phyloP scores from a whole-genome alignment of 768 basidiomycete species.

The Xanthoconium purpureum region DNA sequence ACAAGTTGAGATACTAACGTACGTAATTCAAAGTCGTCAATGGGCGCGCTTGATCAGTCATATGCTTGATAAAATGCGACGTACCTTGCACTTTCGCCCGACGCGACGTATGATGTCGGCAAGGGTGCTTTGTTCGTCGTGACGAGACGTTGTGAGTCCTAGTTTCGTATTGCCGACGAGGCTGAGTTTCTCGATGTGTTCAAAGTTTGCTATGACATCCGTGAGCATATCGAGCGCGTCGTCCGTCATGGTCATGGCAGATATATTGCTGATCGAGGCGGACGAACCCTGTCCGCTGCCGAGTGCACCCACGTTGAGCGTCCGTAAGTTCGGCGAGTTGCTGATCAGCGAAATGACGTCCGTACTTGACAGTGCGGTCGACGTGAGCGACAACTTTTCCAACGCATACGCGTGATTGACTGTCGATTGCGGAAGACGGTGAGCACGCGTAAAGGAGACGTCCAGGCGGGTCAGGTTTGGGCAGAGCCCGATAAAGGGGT shows the following conservation, averaged over 20 bases:
- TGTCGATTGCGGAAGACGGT: constrained; percentile 30
- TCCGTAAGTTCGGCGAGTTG: constrained; percentile 41
- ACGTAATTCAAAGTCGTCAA: neutral
- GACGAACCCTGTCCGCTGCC: constrained; percentile 46
- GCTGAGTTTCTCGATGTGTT: constrained; percentile 49
- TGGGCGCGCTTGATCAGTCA: neutral
- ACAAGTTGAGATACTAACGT: constrained; percentile 55
- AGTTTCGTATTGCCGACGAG: constrained; percentile 65
- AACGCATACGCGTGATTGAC: constrained; percentile 25
- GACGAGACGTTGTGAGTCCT: constrained; percentile 34
- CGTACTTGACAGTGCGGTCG: constrained; percentile 41
- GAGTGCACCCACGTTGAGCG: constrained; percentile 56
- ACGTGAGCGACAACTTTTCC: constrained; percentile 64
- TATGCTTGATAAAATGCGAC: constrained; percentile 1
- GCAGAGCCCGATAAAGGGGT: constrained; percentile 40
- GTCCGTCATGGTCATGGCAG: constrained; percentile 58
- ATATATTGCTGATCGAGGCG: constrained; percentile 42
- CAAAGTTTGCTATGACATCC: constrained; percentile 34
- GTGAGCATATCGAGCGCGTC: constrained; percentile 43
- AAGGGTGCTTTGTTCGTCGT: constrained; percentile 35
- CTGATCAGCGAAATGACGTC: constrained; percentile 43
- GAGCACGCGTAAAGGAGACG: constrained; percentile 59
- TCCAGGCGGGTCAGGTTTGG: constrained; percentile 57
- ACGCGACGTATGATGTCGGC: constrained; percentile 47
- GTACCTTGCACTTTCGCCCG: constrained; percentile 58